Conservation (phyloP, 1,139 yeast genomes). For the Casaregolazyma suthepensis region DNA sequence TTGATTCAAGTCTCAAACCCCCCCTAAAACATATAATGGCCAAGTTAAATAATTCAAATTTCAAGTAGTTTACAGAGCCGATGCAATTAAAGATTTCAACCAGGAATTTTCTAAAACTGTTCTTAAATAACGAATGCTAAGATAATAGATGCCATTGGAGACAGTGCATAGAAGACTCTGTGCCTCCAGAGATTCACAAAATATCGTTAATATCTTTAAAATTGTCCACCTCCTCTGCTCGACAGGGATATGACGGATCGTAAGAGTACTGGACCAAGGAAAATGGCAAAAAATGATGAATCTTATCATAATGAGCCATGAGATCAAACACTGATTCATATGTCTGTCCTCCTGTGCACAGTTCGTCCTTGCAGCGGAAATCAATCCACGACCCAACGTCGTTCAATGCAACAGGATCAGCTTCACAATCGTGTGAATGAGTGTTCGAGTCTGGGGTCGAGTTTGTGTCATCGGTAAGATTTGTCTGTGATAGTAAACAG, state of each 20-base stretch:
- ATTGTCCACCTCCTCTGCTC: background rate
- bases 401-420: background rate
- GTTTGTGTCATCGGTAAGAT: background rate
- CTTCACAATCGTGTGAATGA: background rate
- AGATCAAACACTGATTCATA: slow-evolving; percentile 4
- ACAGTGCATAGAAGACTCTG: too few species aligned
- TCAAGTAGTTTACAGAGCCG: too few species aligned
- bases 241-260: slow-evolving; percentile 5
- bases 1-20: too few species aligned
- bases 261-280: slow-evolving; percentile 6
- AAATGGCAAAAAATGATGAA: slow-evolving; percentile 3
- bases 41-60: too few species aligned
- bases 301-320: slow-evolving; percentile 6
- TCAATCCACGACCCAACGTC: background rate
- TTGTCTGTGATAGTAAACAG: background rate
- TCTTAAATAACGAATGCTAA: too few species aligned
- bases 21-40: too few species aligned
- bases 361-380: slow-evolving; percentile 5
- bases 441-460: background rate
- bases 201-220: background rate
- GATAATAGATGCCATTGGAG: too few species aligned
- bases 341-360: background rate
- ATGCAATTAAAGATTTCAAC: too few species aligned
- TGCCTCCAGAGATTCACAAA: too few species aligned
- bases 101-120: too few species aligned